These are phyloP conservation scores for Pseudogymnoascus sp. DNA, from an alignment of 2,329 filamentous ascomycete species.

Conservation along the genomic window DNA sequence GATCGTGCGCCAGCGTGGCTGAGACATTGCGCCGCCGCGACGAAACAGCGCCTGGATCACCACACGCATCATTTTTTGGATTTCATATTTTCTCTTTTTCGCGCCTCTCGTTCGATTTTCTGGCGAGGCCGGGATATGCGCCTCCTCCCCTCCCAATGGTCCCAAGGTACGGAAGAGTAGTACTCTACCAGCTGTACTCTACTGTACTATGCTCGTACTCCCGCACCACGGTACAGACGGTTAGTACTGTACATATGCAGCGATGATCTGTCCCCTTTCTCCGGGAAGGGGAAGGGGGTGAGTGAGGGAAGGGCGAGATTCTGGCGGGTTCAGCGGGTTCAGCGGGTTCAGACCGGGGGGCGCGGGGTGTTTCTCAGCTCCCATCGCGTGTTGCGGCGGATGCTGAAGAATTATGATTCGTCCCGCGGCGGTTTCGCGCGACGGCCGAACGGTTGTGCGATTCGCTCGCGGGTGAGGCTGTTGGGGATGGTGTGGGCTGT, in stretches of 20 bases:
- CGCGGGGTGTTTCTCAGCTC: background rate
- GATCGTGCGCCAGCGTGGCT: background rate
- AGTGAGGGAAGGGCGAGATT: too few relatives aligned
- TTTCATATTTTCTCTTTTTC: background rate
- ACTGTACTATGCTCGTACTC: too few relatives aligned
- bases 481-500: background rate
- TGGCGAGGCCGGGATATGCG: background rate
- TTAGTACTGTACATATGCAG: background rate
- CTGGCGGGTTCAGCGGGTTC: background rate
- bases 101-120: background rate
- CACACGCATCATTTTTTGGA: slow-evolving; percentile 5
- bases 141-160: too few relatives aligned
- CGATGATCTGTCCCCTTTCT: background rate
- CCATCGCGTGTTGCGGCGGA: slow-evolving; percentile 2
- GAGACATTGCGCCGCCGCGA: background rate
- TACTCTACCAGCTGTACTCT: too few relatives aligned
- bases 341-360: background rate
- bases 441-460: background rate
- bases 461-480: background rate
- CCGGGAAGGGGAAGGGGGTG: background rate
- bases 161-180: background rate
- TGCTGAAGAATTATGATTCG: slow-evolving; percentile 4
- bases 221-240: too few relatives aligned
- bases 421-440: background rate
- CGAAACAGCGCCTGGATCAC: background rate